A percentile compares a stretch with the other conserved stretches of the same genome.
phyloP scores from a whole-genome alignment of 2,329 filamentous ascomycete genomes.

The Fusarium sacchari region DNA sequence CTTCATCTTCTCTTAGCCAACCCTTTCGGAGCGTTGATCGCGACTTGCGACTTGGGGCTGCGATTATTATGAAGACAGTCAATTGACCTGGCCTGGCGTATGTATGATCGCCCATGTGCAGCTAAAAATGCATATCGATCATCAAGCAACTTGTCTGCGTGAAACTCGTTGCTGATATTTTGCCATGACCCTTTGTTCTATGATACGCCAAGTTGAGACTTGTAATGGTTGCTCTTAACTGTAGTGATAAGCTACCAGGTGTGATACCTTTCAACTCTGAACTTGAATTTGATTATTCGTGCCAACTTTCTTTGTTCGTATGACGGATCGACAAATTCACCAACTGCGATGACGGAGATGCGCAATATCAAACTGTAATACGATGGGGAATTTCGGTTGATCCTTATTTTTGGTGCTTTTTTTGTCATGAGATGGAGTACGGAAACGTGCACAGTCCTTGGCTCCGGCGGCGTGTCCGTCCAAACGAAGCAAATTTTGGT shows the following conservation, averaged over 20 bases:
- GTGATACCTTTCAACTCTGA: slow-evolving; percentile 1
- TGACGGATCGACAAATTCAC: slow-evolving; percentile 7
- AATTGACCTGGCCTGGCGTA: background rate
- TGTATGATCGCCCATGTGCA: background rate
- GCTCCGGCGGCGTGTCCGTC: slow-evolving; percentile 39
- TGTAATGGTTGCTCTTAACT: background rate
- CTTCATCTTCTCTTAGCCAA: slow-evolving; percentile 27
- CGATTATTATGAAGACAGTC: background rate
- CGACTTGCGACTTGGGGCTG: slow-evolving; percentile 2
- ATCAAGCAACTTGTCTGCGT: background rate
- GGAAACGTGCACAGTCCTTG: slow-evolving; percentile 27
- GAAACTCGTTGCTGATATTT: background rate
- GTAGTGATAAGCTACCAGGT: slow-evolving; percentile 8
- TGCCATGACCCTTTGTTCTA: background rate
- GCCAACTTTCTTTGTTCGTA: background rate
- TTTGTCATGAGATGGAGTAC: background rate
- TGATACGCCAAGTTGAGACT: background rate
- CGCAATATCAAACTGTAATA: slow-evolving; percentile 6
- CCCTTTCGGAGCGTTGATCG: slow-evolving; percentile 17
- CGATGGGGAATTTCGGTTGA: slow-evolving; percentile 30
- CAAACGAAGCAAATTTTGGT: slow-evolving; percentile 28
- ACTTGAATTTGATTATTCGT: slow-evolving; percentile 8
- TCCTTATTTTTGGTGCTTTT: slow-evolving; percentile 32
- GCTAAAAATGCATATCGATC: background rate
- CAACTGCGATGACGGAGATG: background rate